Evolutionary conservation across 2,329 filamentous ascomycete genomes (phyloP).

Genomic region (Dactylellina leptospora): DNA sequence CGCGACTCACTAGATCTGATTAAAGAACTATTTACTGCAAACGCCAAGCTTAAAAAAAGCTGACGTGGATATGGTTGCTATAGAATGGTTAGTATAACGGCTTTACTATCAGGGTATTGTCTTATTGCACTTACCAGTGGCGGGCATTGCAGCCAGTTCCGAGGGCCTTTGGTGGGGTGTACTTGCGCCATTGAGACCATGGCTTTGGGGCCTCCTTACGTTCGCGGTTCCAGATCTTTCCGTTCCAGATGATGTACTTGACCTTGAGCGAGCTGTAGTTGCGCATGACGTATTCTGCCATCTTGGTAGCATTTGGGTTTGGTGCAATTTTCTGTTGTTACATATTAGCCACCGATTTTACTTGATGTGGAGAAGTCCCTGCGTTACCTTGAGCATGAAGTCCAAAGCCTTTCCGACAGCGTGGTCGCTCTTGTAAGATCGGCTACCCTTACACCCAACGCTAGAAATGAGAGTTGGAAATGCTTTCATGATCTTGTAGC

Average conservation of each 20-base stretch:
- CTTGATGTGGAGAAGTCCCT: neutral
- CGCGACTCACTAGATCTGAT: too few species aligned
- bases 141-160: constrained; percentile 62
- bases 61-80: constrained; percentile 53
- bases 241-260: constrained; percentile 65
- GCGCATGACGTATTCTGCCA: constrained; percentile 65
- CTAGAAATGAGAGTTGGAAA: constrained; percentile 59
- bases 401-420: constrained; percentile 58
- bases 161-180: constrained; percentile 59
- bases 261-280: constrained; percentile 61
- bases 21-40: too few species aligned
- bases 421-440: constrained; percentile 56
- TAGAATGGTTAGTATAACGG: neutral
- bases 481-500: constrained; percentile 59
- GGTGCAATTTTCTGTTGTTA: constrained; percentile 38
- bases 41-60: constrained; percentile 38
- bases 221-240: constrained; percentile 63
- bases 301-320: constrained; percentile 55
- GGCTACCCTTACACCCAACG: constrained; percentile 57
- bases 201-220: constrained; percentile 59
- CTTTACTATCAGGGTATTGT: too few species aligned
- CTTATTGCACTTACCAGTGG: constrained; percentile 61
- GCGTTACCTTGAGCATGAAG: constrained; percentile 57
- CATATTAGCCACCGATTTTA: neutral
- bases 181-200: constrained; percentile 61